Conservation (phyloP, 805 yeast genomes). For the Candida xyloterini region DNA sequence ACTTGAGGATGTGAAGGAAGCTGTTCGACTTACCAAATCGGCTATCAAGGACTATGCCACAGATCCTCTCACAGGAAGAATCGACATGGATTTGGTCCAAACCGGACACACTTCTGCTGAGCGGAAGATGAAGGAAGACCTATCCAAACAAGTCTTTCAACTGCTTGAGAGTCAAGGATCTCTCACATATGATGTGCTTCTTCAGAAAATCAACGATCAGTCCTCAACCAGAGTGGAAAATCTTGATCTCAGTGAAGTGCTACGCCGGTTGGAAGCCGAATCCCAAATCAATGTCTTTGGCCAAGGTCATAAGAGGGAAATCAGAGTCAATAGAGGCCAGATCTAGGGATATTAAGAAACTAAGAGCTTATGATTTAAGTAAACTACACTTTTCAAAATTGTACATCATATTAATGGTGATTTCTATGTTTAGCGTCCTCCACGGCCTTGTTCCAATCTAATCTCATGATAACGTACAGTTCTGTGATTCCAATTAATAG, state of each 20-base stretch:
- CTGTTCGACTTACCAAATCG: constrained; percentile 85
- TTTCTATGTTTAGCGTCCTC: constrained; percentile 27
- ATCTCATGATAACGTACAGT: constrained; percentile 41
- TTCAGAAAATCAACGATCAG: constrained; percentile 62
- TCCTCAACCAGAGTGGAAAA: constrained; percentile 64
- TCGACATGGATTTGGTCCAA: constrained; percentile 95
- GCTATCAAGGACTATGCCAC: constrained; percentile 98
- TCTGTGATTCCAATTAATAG: constrained; percentile 50
- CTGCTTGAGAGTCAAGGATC: constrained; percentile 50
- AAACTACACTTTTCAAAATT: neutral
- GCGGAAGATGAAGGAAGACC: constrained; percentile 70
- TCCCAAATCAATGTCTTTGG: constrained; percentile 68
- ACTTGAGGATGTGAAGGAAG: constrained; percentile 82
- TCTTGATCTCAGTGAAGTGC: constrained; percentile 62
- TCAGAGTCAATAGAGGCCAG: constrained; percentile 31
- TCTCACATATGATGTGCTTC: constrained; percentile 57
- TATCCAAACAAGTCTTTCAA: constrained; percentile 56
- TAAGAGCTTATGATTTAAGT: neutral
- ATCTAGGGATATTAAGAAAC: neutral
- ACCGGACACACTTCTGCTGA: constrained; percentile 92
- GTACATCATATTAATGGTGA: constrained; percentile 1
- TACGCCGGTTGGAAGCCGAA: constrained; percentile 68
- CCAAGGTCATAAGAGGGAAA: constrained; percentile 65
- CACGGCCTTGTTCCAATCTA: constrained; percentile 53
- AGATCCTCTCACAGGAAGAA: constrained; percentile 94